Percentiles rank a stretch among this genome's conserved stretches.
Evolutionary conservation across 2,329 filamentous ascomycete genomes (phyloP).

Genomic region (Hyphodiscus sp.): DNA sequence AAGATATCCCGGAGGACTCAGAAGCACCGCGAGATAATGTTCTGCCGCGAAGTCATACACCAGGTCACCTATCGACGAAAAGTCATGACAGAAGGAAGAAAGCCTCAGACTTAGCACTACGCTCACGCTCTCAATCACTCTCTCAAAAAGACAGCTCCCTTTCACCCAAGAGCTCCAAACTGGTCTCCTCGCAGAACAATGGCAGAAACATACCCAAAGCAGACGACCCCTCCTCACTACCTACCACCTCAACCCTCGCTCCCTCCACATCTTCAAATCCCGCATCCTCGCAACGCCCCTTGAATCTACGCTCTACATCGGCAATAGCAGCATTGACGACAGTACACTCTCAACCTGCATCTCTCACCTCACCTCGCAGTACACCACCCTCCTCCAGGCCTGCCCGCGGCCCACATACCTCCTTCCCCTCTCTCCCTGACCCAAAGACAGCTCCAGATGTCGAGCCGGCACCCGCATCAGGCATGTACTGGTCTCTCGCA

Average conservation of each 20-base stretch:
- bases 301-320: constrained; percentile 44
- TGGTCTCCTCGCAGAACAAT: constrained; percentile 13
- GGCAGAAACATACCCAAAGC: constrained; percentile 12
- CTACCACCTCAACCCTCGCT: constrained; percentile 8
- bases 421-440: constrained; percentile 52
- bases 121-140: constrained; percentile 30
- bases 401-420: constrained; percentile 34
- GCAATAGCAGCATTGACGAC: constrained; percentile 27
- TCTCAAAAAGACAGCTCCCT: constrained; percentile 24
- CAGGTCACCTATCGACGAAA: constrained; percentile 53
- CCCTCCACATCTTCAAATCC: constrained; percentile 13
- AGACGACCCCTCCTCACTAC: constrained; percentile 18
- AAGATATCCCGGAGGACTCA: constrained; percentile 32
- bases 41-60: constrained; percentile 52
- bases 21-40: constrained; percentile 31
- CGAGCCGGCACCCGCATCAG: constrained; percentile 55
- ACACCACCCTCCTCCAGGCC: constrained; percentile 18
- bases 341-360: constrained; percentile 11
- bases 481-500: constrained; percentile 67
- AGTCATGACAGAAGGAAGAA: constrained; percentile 35
- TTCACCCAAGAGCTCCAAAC: constrained; percentile 19
- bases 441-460: constrained; percentile 53
- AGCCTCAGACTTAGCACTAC: constrained; percentile 24
- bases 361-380: constrained; percentile 19
- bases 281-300: constrained; percentile 27